Conservation (phyloP, 2,329 filamentous ascomycete species). For the Tricladium varicosporioides region DNA sequence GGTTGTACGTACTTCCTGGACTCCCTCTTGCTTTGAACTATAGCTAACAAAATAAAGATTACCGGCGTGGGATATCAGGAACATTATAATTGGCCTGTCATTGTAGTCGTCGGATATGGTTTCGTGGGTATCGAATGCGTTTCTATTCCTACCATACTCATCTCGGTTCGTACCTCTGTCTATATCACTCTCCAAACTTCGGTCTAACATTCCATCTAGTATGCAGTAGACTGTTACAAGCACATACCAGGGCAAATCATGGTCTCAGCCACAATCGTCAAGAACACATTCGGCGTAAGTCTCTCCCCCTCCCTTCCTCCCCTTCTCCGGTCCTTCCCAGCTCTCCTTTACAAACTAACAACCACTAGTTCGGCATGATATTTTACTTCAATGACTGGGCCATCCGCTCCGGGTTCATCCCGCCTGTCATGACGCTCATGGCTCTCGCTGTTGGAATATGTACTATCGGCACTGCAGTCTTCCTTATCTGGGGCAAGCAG, state of each 20-base stretch:
- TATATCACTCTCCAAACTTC: too few relatives aligned
- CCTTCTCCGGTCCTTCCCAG: background rate
- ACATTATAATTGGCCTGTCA: constrained; percentile 49
- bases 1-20: background rate
- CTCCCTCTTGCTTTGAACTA: background rate
- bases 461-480: constrained; percentile 47
- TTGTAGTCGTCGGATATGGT: constrained; percentile 56
- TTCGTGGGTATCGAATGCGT: constrained; percentile 55
- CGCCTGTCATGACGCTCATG: constrained; percentile 58
- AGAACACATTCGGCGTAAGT: constrained; percentile 55
- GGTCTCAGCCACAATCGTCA: constrained; percentile 59
- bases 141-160: constrained; percentile 51
- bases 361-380: constrained; percentile 48
- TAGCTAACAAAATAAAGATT: constrained; percentile 7
- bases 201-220: constrained; percentile 34
- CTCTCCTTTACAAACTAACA: background rate
- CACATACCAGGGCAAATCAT: constrained; percentile 57
- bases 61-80: constrained; percentile 50
- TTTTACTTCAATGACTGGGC: constrained; percentile 54
- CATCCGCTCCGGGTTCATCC: constrained; percentile 45
- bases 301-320: background rate
- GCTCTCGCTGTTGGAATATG: constrained; percentile 50
- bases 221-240: constrained; percentile 61
- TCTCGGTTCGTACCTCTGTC: background rate
- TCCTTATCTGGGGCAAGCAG: constrained; percentile 55